A percentile compares a stretch with the other conserved stretches of the same genome.
phyloP scores from a whole-genome alignment of 306 rosid genomes.

The Begonia peltatifolia region DNA sequence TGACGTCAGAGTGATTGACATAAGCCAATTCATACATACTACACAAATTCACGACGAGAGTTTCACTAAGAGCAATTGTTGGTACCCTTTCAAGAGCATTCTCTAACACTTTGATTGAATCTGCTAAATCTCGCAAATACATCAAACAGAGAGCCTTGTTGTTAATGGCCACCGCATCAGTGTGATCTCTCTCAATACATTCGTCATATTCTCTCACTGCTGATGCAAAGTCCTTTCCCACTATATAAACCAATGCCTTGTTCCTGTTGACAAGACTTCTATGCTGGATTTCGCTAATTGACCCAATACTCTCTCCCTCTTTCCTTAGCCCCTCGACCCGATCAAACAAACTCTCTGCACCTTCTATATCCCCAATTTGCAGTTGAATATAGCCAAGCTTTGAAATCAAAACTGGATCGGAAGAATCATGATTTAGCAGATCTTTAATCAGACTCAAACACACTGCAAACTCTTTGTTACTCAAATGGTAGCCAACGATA shows the following conservation, averaged over 20 bases:
- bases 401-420: conserved; percentile 47
- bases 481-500: conserved; percentile 61
- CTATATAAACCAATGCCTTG: conserved; percentile 68
- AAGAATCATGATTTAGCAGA: conserved; percentile 24
- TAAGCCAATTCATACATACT: conserved; percentile 96
- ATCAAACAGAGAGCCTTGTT: conserved; percentile 89
- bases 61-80: conserved; percentile 71
- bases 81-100: conserved; percentile 85
- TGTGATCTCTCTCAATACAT: conserved; percentile 65
- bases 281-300: conserved; percentile 37
- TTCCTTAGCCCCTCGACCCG: conserved; percentile 38
- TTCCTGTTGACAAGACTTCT: conserved; percentile 61
- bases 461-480: conserved; percentile 45
- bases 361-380: conserved; percentile 76
- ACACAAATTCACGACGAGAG: conserved; percentile 73
- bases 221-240: conserved; percentile 80
- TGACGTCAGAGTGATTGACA: conserved; percentile 81
- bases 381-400: conserved; percentile 78
- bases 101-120: conserved; percentile 81
- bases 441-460: conserved; percentile 45
- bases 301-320: conserved; percentile 26
- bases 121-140: conserved; percentile 84
- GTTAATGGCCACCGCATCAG: conserved; percentile 59
- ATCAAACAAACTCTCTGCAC: conserved; percentile 54
- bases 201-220: conserved; percentile 89